phyloP scores from a whole-genome alignment of 2,329 filamentous ascomycete genomes.

The Trichoderma semiorbis region DNA sequence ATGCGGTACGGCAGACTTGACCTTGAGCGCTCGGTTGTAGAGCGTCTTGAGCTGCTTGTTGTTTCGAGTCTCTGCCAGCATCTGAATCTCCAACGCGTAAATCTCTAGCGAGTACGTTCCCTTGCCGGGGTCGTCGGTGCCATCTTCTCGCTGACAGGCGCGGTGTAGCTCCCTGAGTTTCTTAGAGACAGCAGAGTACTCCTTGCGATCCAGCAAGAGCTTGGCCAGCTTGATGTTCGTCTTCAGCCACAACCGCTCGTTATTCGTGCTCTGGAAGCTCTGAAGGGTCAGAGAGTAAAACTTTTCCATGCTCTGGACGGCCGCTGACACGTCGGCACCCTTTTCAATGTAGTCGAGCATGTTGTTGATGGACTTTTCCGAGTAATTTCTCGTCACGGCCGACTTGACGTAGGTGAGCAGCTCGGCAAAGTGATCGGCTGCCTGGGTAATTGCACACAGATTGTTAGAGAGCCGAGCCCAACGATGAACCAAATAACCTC shows the following conservation, averaged over 20 bases:
- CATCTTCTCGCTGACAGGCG: conserved; percentile 83
- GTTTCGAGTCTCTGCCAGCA: conserved; percentile 95
- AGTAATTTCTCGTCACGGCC: conserved; percentile 95
- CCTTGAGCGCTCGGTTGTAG: conserved; percentile 86
- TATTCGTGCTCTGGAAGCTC: conserved; percentile 96
- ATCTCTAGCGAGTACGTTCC: conserved; percentile 95
- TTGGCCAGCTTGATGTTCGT: conserved; percentile 96
- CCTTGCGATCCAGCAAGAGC: conserved; percentile 85
- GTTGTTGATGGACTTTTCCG: conserved; percentile 98
- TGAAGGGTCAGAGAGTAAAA: conserved; percentile 93
- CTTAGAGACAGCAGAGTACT: conserved; percentile 74
- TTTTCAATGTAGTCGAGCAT: conserved; percentile 99
- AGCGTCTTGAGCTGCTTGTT: conserved; percentile 94
- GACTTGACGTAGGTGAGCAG: conserved; percentile 97
- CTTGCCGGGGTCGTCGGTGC: conserved; percentile 87
- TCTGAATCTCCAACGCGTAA: conserved; percentile 96
- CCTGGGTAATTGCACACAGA: conserved; percentile 48
- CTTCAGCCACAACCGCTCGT: conserved; percentile 95
- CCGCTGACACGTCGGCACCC: conserved; percentile 65
- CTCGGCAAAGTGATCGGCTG: conserved; percentile 87
- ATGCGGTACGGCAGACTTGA: conserved; percentile 95
- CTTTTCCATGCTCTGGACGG: conserved; percentile 79
- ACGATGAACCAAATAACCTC: neutral
- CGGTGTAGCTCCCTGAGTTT: conserved; percentile 87
- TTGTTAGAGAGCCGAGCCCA: neutral